Evolutionary conservation across 179 eudicot species (phyloP), one percentile per base, ranked within the genome.

Genomic region (Gypsophila paniculata): DNA sequence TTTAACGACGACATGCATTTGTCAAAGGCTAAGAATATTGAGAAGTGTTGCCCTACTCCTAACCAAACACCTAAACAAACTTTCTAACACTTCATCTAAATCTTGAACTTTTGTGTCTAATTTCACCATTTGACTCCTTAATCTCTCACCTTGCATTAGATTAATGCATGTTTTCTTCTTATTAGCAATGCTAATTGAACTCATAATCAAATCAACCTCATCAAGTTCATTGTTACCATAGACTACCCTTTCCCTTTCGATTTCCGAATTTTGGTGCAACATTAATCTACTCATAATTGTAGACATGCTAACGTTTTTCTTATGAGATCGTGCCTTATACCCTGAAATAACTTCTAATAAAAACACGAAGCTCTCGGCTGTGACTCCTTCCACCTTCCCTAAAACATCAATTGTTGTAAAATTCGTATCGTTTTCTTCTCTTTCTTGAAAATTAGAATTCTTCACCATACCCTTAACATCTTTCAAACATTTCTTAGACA

Each of bases 31-130:
- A 22, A 78, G 72, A 51, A 85, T 52, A 72, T 85, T 85, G 29
- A 82, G 81, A 2, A 85, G 84, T n/a, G 81, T 73, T 42, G 81
- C 84, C 60, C 88, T 85, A 38, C 72, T 80, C 57, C 76, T 82
- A 11, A 85, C 74, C 62, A 82, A 60, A 61, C 64, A 78, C 68
- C 79, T 78, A 68, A 78, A 80, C 79, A 85, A 61, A 38, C 81
- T 73, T 70, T 82, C 84, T 4, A 82, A 46, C 8, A 58, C 71
- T 23, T 73, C 84, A 71, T 76, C 86, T 71, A 81, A 29, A 72
- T 74, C 85, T 78, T 78, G 81, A 59, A 85, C 69, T 5, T 52
- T 46, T 5, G 77, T 74, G 29, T 80, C 84, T 34, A 80, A 46
- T 51, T 76, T 75, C 22, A 68, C 70, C 75, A 80, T 38, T 58